phyloP scores from a whole-genome alignment of 73 alveolate genomes.

The Uronychia binucleata region DNA sequence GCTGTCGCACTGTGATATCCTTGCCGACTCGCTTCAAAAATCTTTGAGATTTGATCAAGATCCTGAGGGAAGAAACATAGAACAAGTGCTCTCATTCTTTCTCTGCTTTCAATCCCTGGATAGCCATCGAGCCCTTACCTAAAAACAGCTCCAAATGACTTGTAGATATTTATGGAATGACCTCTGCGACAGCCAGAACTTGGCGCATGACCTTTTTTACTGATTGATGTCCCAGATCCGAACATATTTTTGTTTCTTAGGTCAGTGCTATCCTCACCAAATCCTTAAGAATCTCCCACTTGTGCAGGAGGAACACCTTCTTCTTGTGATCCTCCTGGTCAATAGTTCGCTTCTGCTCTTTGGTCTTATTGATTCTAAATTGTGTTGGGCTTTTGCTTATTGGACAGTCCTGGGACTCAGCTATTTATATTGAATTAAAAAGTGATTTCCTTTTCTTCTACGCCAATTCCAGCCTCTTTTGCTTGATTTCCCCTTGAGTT shows the following conservation, averaged over 20 bases:
- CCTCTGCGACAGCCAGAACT: background rate
- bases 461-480: background rate
- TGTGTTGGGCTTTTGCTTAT: background rate
- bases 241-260: background rate
- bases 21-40: background rate
- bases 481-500: background rate
- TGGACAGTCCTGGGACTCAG: background rate
- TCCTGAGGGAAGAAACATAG: background rate
- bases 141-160: background rate
- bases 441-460: background rate
- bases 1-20: background rate
- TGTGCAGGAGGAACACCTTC: background rate
- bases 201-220: background rate
- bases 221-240: background rate
- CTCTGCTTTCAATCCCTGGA: background rate
- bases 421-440: background rate
- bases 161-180: background rate
- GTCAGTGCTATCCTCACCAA: background rate
- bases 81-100: background rate
- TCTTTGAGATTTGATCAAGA: no score
- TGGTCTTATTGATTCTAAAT: background rate
- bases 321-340: background rate
- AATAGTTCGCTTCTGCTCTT: background rate
- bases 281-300: background rate
- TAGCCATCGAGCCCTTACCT: background rate